A percentile compares a stretch with the other conserved stretches of the same genome.
Conservation (phyloP, 2,329 filamentous ascomycete genomes). For the Diplodia mutila region DNA sequence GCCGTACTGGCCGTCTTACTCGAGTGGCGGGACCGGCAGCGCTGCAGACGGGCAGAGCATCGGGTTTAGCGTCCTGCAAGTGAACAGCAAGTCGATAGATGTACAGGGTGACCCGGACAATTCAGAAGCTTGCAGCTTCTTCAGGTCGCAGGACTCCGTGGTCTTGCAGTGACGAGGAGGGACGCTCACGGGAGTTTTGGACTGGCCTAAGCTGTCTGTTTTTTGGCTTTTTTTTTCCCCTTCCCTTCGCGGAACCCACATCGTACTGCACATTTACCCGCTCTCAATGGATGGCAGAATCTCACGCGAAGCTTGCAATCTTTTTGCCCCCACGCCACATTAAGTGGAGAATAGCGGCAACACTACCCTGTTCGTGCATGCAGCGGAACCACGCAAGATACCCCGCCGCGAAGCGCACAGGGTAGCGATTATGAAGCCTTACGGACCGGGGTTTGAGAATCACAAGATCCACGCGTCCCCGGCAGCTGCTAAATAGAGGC, state of each 20-base stretch:
- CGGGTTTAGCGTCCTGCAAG: slow-evolving; percentile 40
- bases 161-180: neutral
- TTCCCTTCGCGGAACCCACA: neutral
- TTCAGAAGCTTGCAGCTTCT: slow-evolving; percentile 2
- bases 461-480: neutral
- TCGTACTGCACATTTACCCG: neutral
- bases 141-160: neutral
- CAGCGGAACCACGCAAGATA: neutral
- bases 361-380: neutral
- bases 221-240: neutral
- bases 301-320: neutral
- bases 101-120: slow-evolving; percentile 11
- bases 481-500: neutral
- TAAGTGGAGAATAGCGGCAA: neutral
- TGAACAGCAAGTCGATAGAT: slow-evolving; percentile 3
- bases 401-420: neutral
- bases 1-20: slow-evolving; percentile 38
- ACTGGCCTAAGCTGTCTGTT: neutral
- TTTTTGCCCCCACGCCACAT: neutral
- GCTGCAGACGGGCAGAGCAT: slow-evolving; percentile 40
- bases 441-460: neutral
- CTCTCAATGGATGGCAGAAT: neutral
- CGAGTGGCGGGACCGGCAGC: slow-evolving; percentile 11
- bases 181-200: neutral
- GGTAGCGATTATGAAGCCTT: neutral